Evolutionary conservation across 257 asterid genomes (phyloP).

Genomic region (Nicotiana undulata): DNA sequence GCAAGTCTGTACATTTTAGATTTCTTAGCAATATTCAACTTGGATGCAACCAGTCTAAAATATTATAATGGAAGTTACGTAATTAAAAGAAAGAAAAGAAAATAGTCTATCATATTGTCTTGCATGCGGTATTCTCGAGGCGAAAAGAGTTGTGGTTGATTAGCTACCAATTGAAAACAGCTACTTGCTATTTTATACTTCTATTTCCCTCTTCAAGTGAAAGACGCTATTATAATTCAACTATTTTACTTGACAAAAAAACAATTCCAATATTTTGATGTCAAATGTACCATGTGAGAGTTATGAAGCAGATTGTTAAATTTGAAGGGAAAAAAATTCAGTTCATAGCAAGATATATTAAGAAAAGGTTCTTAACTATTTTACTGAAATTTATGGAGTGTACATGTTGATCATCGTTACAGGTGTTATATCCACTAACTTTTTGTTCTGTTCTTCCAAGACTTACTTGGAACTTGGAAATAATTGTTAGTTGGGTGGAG

Average conservation of each 20-base stretch:
- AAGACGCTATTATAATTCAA: background rate
- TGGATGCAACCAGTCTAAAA: background rate
- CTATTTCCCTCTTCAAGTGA: background rate
- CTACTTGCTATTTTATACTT: background rate
- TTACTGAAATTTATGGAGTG: background rate
- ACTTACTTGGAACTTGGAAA: background rate
- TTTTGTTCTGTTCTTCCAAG: background rate
- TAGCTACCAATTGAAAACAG: background rate
- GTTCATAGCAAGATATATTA: background rate
- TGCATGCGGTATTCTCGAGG: background rate
- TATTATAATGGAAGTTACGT: background rate
- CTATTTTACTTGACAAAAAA: background rate
- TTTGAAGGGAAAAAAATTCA: background rate
- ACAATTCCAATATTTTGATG: background rate
- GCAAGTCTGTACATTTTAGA: background rate
- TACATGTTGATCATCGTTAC: background rate
- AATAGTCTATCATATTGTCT: background rate
- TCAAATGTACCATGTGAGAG: background rate
- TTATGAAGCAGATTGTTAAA: background rate
- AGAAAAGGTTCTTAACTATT: background rate
- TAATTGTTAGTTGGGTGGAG: background rate
- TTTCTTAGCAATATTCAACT: background rate
- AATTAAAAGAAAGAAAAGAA: background rate
- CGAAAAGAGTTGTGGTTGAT: background rate
- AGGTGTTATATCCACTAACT: background rate